Conservation (phyloP, 2,329 filamentous ascomycete genomes). For the Phyllosticta paracitricarpa region DNA sequence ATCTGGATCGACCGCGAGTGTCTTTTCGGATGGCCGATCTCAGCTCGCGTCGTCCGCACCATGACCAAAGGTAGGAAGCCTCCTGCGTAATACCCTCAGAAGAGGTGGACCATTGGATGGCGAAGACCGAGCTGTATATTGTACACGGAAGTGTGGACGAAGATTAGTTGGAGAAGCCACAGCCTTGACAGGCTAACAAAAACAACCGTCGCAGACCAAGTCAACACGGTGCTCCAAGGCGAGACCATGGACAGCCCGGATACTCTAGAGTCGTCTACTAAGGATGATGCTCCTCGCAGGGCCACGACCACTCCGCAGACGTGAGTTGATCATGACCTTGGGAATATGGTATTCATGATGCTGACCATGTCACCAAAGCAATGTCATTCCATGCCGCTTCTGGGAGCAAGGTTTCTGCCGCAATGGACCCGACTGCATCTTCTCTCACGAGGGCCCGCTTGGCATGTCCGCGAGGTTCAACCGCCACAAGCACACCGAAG, state of each 20-base stretch:
- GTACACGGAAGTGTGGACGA: background rate
- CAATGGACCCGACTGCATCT: background rate
- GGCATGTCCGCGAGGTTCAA: background rate
- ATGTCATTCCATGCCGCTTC: background rate
- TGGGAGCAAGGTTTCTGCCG: conserved; percentile 5
- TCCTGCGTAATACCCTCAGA: background rate
- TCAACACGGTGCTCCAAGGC: background rate
- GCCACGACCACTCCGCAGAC: background rate
- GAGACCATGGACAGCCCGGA: background rate
- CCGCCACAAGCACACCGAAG: background rate
- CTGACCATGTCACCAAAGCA: background rate
- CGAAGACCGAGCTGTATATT: background rate
- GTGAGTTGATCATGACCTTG: background rate
- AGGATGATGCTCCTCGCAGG: background rate
- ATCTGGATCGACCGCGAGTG: conserved; percentile 5
- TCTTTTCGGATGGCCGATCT: conserved; percentile 7
- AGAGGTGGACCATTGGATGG: background rate
- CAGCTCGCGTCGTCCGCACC: background rate
- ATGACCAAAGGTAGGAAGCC: conserved; percentile 4
- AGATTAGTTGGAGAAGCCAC: background rate
- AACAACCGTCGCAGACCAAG: background rate
- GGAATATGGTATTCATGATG: background rate
- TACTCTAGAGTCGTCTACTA: background rate
- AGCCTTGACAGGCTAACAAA: background rate
- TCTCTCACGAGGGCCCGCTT: background rate